phyloP scores from a whole-genome alignment of 108 stramenopile species.

The Conticribra guillardii region DNA sequence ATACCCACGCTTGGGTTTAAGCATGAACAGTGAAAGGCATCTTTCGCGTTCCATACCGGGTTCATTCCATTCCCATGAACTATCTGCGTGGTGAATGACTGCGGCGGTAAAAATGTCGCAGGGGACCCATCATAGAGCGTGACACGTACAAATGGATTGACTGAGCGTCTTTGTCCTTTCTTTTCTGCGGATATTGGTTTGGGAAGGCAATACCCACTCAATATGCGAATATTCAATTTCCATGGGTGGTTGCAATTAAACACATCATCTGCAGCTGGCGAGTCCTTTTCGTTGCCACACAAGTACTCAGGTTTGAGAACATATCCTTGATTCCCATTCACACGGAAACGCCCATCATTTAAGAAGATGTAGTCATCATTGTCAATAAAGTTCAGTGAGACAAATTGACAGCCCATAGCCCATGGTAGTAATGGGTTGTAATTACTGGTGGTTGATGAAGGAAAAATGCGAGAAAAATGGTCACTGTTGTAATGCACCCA shows the following conservation, averaged over 20 bases:
- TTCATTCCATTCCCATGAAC: conserved; percentile 89
- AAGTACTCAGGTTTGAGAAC: conserved; percentile 88
- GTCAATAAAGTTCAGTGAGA: conserved; percentile 88
- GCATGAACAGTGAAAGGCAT: conserved; percentile 58
- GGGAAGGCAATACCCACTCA: conserved; percentile 80
- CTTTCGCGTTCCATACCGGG: conserved; percentile 88
- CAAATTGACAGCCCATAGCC: conserved; percentile 92
- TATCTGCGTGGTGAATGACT: conserved; percentile 47
- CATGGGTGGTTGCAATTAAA: conserved; percentile 39
- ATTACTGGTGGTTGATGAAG: conserved; percentile 68
- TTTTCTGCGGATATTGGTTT: conserved; percentile 39
- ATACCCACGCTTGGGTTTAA: conserved; percentile 74
- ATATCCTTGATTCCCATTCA: conserved; percentile 94
- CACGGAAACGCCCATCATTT: conserved; percentile 91
- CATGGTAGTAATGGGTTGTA: conserved; percentile 86
- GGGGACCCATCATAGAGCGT: conserved; percentile 70
- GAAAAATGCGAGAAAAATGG: conserved; percentile 86
- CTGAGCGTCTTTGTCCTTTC: conserved; percentile 17
- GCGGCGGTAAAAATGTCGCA: conserved; percentile 46
- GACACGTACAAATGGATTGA: conserved; percentile 72
- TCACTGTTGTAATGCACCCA: conserved; percentile 64
- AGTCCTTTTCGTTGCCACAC: conserved; percentile 25
- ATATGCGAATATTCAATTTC: conserved; percentile 64
- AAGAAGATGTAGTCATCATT: conserved; percentile 82
- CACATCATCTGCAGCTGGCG: conserved; percentile 27